phyloP scores from a whole-genome alignment of 2,329 filamentous ascomycete species.

The Aotearoamyces nothofagi region DNA sequence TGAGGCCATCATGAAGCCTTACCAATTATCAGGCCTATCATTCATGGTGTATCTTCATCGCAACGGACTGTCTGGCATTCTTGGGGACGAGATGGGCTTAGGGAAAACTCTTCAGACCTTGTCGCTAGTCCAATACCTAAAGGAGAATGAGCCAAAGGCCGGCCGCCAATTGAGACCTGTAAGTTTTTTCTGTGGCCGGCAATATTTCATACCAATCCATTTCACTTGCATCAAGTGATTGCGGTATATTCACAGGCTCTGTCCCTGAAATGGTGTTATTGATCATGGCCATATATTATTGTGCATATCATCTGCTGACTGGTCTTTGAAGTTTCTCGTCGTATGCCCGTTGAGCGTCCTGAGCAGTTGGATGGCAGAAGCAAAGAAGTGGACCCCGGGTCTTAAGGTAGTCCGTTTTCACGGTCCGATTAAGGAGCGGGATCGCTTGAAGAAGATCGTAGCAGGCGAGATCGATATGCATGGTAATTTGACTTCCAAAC shows the following conservation, averaged over 20 bases:
- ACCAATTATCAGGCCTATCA: conserved; percentile 32
- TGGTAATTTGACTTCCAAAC: conserved; percentile 21
- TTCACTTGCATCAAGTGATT: not conserved
- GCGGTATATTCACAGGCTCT: not conserved
- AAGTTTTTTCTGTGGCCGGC: too few relatives aligned
- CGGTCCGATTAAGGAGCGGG: conserved; percentile 26
- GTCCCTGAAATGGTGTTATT: not conserved
- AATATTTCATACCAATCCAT: too few relatives aligned
- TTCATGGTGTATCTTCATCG: conserved; percentile 30
- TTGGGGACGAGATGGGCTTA: conserved; percentile 34
- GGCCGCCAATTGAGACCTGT: conserved; percentile 21
- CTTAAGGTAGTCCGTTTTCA: conserved; percentile 32
- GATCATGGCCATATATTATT: not conserved
- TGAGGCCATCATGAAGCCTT: conserved; percentile 32
- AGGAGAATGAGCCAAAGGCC: conserved; percentile 21
- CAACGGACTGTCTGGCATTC: conserved; percentile 27
- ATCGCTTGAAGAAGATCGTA: conserved; percentile 29
- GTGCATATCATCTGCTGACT: not conserved
- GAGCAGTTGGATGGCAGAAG: conserved; percentile 30
- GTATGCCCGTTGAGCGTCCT: conserved; percentile 35
- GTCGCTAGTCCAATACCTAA: conserved; percentile 31
- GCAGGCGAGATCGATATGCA: conserved; percentile 28
- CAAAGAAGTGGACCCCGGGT: conserved; percentile 29
- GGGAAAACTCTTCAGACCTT: conserved; percentile 33
- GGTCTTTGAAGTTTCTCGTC: conserved; percentile 22